Conservation (phyloP, 257 asterid species). For the Scutellaria baicalensis region DNA sequence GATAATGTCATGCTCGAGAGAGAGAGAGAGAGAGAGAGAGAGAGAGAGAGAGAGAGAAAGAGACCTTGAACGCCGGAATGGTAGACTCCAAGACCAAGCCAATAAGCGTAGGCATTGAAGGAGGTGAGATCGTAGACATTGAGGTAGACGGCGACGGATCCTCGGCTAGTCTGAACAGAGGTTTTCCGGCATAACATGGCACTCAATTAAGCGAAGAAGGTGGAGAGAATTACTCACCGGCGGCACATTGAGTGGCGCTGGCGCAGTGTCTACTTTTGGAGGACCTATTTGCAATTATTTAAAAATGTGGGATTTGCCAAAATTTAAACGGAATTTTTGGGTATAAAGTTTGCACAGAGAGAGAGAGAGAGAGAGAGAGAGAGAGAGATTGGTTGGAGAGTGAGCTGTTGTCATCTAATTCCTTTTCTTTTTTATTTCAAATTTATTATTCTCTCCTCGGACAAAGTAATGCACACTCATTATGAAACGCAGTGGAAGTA, state of each 20-base stretch:
- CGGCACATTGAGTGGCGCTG: slow-evolving; percentile 11
- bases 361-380: not conserved
- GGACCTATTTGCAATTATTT: not conserved
- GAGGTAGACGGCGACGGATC: slow-evolving; percentile 61
- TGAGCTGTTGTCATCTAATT: slow-evolving; percentile 49
- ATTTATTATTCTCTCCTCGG: slow-evolving; percentile 21
- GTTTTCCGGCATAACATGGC: slow-evolving; percentile 70
- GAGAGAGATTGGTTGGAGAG: slow-evolving; percentile 46
- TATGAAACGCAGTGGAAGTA: slow-evolving; percentile 34
- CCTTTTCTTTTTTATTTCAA: slow-evolving; percentile 17
- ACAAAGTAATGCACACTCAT: slow-evolving; percentile 56
- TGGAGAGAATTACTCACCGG: not conserved
- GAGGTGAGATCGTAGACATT: slow-evolving; percentile 78
- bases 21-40: not conserved
- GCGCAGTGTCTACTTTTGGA: slow-evolving; percentile 8
- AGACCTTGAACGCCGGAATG: slow-evolving; percentile 88
- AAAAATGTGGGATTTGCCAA: slow-evolving; percentile 11
- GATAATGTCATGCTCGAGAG: not conserved
- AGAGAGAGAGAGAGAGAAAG: not conserved
- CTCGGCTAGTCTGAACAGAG: slow-evolving; percentile 38
- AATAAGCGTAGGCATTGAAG: slow-evolving; percentile 71
- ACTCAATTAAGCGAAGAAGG: not conserved
- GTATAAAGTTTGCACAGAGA: not conserved
- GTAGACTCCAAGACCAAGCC: slow-evolving; percentile 85
- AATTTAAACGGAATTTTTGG: not conserved